phyloP scores from a whole-genome alignment of 1,139 yeast species.

The Hemisphaericaspora xylanilytica region DNA sequence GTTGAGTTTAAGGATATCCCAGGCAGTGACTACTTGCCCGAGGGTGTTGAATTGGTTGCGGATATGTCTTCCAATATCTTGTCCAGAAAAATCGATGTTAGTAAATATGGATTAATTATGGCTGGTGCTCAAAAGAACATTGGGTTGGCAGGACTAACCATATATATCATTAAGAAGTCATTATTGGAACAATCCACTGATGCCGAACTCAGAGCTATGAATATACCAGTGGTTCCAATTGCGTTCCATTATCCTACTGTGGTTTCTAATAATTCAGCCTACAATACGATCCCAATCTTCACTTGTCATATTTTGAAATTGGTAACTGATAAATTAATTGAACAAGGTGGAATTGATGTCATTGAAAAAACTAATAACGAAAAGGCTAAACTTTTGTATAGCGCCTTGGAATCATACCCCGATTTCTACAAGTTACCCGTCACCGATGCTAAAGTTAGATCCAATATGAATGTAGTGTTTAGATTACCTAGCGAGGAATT shows the following conservation, averaged over 20 bases:
- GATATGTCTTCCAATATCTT: conserved; percentile 94
- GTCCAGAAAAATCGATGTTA: conserved; percentile 75
- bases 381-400: conserved; percentile 64
- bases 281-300: conserved; percentile 93
- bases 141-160: conserved; percentile 92
- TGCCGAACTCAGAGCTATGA: conserved; percentile 54
- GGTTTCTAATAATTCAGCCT: conserved; percentile 84
- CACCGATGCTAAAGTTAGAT: conserved; percentile 53
- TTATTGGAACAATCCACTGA: conserved; percentile 68
- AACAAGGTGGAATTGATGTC: conserved; percentile 52
- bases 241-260: conserved; percentile 87
- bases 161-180: conserved; percentile 82
- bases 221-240: conserved; percentile 78
- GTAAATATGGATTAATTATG: conserved; percentile 78
- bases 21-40: conserved; percentile 52
- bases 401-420: conserved; percentile 64
- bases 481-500: conserved; percentile 60
- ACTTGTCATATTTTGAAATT: conserved; percentile 82
- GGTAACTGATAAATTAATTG: conserved; percentile 62
- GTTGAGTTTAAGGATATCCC: conserved; percentile 71
- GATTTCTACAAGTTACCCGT: conserved; percentile 67
- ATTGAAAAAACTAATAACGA: conserved; percentile 58
- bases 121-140: conserved; percentile 99
- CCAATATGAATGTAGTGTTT: conserved; percentile 92
- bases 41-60: conserved; percentile 76